A percentile compares a stretch with the other conserved stretches of the same genome.
These are phyloP conservation scores for Colletotrichum cordylinicola DNA, from an alignment of 2,329 filamentous ascomycete genomes.

Conservation along the genomic window DNA sequence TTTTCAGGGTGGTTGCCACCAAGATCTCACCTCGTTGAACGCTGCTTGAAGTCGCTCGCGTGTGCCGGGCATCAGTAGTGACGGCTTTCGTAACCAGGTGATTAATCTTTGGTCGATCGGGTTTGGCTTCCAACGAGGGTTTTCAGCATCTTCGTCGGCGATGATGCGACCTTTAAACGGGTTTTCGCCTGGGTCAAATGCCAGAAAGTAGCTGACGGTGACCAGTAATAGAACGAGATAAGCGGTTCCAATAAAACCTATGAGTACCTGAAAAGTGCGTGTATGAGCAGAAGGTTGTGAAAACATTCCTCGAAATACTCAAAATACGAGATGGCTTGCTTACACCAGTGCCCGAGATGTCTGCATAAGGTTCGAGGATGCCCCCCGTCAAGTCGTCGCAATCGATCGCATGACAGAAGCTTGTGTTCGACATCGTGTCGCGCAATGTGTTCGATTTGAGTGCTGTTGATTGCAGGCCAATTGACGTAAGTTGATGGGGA, in stretches of 20 bases:
- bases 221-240: neutral
- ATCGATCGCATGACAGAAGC: neutral
- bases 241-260: neutral
- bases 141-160: neutral
- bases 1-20: too few species aligned
- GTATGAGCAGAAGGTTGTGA: neutral
- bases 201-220: neutral
- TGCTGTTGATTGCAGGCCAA: neutral
- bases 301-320: too few species aligned
- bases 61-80: neutral
- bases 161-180: neutral
- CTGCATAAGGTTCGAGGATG: neutral
- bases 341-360: neutral
- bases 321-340: neutral
- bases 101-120: neutral
- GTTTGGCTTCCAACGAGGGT: neutral
- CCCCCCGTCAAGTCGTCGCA: neutral
- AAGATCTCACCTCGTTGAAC: neutral
- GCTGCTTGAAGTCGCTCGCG: neutral
- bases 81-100: neutral
- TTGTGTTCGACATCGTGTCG: neutral
- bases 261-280: neutral
- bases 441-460: neutral
- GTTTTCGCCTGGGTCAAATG: neutral
- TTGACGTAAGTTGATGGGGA: neutral